Evolutionary conservation across 257 asterid species (phyloP).

Genomic region (Solanum chiquidenum): DNA sequence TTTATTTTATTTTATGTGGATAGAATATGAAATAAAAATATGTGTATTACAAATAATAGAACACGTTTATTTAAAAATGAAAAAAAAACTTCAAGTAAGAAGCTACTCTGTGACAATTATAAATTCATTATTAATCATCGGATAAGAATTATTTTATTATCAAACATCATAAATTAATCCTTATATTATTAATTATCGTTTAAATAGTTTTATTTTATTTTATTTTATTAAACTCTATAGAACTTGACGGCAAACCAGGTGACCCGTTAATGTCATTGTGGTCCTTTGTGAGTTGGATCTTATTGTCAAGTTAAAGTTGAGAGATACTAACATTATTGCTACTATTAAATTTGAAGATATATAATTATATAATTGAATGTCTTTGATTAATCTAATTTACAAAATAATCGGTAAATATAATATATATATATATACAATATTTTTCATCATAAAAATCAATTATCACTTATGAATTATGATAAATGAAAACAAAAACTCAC

Average conservation of each 20-base stretch:
- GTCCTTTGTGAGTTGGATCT: not conserved
- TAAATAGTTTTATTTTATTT: no score
- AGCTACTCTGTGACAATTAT: not conserved
- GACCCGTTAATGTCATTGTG: not conserved
- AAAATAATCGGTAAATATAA: no score
- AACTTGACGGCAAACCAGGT: not conserved
- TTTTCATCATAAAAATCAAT: not conserved
- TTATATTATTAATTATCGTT: no score
- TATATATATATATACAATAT: no score
- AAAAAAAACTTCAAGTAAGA: not conserved
- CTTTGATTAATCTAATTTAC: no score
- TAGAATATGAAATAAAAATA: not conserved
- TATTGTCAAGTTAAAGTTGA: not conserved
- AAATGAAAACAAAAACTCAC: not conserved
- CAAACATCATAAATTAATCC: not conserved
- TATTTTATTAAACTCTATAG: not conserved
- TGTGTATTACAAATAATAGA: not conserved
- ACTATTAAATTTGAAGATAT: not conserved
- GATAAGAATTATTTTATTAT: no score
- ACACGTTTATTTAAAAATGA: no score
- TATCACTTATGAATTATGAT: not conserved
- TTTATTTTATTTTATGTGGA: not conserved
- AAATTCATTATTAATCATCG: not conserved
- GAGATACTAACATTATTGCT: not conserved
- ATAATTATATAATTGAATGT: no score